These are phyloP conservation scores for Colletotrichum nymphaeae DNA, from an alignment of 2,329 filamentous ascomycete species.

Conservation along the genomic window DNA sequence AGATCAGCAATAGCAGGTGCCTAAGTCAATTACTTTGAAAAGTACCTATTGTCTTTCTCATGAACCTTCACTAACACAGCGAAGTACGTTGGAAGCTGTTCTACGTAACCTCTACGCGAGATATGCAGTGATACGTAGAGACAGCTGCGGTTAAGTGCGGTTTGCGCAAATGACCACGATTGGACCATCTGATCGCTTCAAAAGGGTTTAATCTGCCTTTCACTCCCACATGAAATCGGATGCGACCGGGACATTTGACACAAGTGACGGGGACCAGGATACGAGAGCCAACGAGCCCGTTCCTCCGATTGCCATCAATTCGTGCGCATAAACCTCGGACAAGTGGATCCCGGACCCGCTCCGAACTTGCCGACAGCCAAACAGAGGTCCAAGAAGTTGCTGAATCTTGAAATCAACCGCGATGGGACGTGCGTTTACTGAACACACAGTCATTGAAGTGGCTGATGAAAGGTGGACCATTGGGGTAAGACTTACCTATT, in stretches of 20 bases:
- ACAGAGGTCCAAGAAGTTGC: neutral
- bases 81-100: neutral
- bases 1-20: neutral
- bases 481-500: neutral
- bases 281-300: neutral
- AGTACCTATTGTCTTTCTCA: neutral
- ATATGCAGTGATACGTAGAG: neutral
- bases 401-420: neutral
- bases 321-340: conserved; percentile 33
- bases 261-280: conserved; percentile 8
- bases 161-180: neutral
- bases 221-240: neutral
- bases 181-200: neutral
- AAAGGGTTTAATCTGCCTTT: neutral
- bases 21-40: no score
- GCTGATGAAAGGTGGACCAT: neutral
- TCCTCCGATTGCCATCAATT: conserved; percentile 25
- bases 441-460: neutral
- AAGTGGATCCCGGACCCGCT: conserved; percentile 26
- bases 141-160: neutral
- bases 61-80: neutral
- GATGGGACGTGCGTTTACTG: neutral
- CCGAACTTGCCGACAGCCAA: conserved; percentile 27
- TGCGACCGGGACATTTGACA: conserved; percentile 6
- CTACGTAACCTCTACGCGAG: neutral